These are phyloP conservation scores for Fusarium mangiferae DNA, from an alignment of 2,329 filamentous ascomycete genomes.

Conservation along the genomic window DNA sequence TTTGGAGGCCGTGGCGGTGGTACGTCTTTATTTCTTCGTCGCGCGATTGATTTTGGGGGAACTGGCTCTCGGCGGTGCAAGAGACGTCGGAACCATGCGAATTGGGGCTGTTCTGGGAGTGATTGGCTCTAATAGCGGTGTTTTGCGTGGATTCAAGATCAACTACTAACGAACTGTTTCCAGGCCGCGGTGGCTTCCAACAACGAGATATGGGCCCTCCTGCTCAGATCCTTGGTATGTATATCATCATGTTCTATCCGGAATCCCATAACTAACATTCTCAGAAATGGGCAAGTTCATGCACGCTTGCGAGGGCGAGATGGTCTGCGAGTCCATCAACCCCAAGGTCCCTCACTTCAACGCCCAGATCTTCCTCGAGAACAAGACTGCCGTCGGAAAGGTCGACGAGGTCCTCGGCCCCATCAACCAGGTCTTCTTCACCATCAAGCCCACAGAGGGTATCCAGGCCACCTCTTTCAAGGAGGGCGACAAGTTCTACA, in stretches of 20 bases:
- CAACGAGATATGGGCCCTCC: conserved; percentile 55
- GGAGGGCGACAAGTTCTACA: conserved; percentile 96
- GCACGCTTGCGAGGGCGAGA: conserved; percentile 96
- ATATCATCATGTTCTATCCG: neutral
- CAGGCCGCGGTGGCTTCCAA: conserved; percentile 53
- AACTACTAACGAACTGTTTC: conserved; percentile 27
- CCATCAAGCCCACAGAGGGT: conserved; percentile 95
- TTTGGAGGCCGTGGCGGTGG: conserved; percentile 51
- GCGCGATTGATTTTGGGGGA: neutral
- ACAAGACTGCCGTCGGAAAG: conserved; percentile 96
- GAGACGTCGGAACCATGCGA: neutral
- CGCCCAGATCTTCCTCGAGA: conserved; percentile 98
- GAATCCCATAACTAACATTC: conserved; percentile 9
- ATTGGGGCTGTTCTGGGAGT: neutral
- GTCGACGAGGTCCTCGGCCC: conserved; percentile 98
- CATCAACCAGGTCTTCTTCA: conserved; percentile 98
- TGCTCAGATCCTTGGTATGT: conserved; percentile 51
- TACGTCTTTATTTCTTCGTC: conserved; percentile 33
- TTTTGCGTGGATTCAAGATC: neutral
- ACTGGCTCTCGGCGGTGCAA: neutral
- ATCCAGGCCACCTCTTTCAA: conserved; percentile 97
- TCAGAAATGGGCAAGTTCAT: conserved; percentile 93
- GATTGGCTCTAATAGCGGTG: neutral
- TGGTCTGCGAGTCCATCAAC: conserved; percentile 96
- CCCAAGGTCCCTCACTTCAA: conserved; percentile 99